Conservation (phyloP, 2,329 filamentous ascomycete species). For the Paecilomyces dactylethromorphus region DNA sequence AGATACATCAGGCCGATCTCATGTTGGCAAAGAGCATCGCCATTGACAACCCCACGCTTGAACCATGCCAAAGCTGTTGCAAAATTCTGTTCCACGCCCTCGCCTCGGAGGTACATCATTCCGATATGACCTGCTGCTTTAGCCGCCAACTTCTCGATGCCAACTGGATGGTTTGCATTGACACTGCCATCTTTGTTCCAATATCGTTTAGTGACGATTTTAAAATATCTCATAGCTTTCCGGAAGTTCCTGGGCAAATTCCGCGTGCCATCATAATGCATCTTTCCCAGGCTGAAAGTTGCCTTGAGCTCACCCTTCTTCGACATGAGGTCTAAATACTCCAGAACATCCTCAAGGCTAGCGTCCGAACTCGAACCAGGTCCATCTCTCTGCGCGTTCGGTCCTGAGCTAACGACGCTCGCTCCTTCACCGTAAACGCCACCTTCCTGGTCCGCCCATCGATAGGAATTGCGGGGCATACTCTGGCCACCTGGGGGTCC, state of each 20-base stretch:
- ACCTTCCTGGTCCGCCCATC: slow-evolving; percentile 82
- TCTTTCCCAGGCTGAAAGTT: slow-evolving; percentile 74
- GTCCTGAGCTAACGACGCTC: slow-evolving; percentile 79
- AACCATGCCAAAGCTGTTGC: slow-evolving; percentile 76
- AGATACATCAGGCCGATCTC: slow-evolving; percentile 78
- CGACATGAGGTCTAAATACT: slow-evolving; percentile 86
- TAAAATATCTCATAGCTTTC: slow-evolving; percentile 73
- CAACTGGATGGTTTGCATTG: slow-evolving; percentile 60
- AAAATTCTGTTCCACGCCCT: slow-evolving; percentile 74
- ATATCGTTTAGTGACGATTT: slow-evolving; percentile 69
- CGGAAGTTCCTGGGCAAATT: slow-evolving; percentile 66
- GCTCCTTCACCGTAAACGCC: slow-evolving; percentile 95
- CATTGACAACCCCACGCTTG: slow-evolving; percentile 65
- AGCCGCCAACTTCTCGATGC: slow-evolving; percentile 69
- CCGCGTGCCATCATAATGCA: slow-evolving; percentile 82
- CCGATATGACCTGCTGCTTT: slow-evolving; percentile 85
- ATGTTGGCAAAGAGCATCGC: slow-evolving; percentile 78
- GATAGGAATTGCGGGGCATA: slow-evolving; percentile 70
- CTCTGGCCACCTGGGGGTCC: slow-evolving; percentile 83
- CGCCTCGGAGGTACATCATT: slow-evolving; percentile 81
- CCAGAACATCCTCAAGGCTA: slow-evolving; percentile 85
- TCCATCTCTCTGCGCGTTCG: slow-evolving; percentile 67
- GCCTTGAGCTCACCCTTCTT: slow-evolving; percentile 85
- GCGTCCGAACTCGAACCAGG: slow-evolving; percentile 75
- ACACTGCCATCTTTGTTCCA: slow-evolving; percentile 75